Base-by-base conservation (phyloP, 2,329 filamentous ascomycete genomes). In the Penicillium sumatraense region DNA sequence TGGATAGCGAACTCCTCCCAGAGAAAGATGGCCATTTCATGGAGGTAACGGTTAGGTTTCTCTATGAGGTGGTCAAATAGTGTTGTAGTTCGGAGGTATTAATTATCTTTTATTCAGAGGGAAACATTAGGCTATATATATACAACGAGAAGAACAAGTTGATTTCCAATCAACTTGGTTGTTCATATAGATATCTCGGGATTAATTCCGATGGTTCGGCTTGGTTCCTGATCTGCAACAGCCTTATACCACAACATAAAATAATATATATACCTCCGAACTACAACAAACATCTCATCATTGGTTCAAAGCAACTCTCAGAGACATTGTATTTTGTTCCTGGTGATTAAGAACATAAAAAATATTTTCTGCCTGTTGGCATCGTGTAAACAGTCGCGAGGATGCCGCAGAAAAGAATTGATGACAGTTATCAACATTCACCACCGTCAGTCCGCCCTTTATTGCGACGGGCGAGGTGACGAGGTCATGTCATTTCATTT, bases 11-110 rank as follows among this genome's bases (percentile, higher is more conserved):
- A 59, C 40, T 59, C n/a, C 38, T 59, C 53, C 45, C 20, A 50
- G 7, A 56, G 51, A 53, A 54, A 55, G 24, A 47, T 35, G 3
- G 9, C 57, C 46, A 59, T 56, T 49, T 56, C 50, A 27, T 59
- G 24, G 5, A 56, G 53, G 42, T 59, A 56, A 18, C 54, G 23
- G 18, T n/a, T 44, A 33, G 49, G 29, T 16, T 54, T 57, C 14
- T 57, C 20, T 2, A 51, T 33, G 20, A 54, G 40, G 18, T 50
- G 33, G 11, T 54, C 36, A 13, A 38, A 54, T 7, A 54, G 29
- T n/a, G n/a, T n/a, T n/a, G n/a, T n/a, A n/a, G n/a, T n/a, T n/a
- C n/a, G n/a, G n/a, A n/a, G n/a, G n/a, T n/a, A n/a, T n/a, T n/a
- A n/a, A n/a, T n/a, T n/a, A n/a, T n/a, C n/a, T n/a, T n/a, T n/a